Evolutionary conservation across 768 basidiomycete species (phyloP), one percentile per base, ranked within the genome.

Genomic region (Pleurotus platypus): DNA sequence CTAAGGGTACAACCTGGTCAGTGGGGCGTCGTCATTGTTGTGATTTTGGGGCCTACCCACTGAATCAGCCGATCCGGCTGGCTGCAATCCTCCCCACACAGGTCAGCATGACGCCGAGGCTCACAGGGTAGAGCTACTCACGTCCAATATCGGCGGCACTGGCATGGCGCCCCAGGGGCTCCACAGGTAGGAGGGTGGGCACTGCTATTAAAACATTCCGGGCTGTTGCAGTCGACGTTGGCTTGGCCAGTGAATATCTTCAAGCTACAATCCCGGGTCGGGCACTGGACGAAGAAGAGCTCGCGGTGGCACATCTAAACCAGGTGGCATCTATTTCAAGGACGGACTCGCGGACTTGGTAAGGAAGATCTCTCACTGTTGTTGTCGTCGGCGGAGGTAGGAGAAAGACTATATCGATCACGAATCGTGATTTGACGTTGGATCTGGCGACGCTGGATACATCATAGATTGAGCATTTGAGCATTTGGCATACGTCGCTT

Each of bases 261-360:
- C 67, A 88, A 86, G n/a, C 74, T 74, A 72, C 88, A 89, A 20
- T 20, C 20, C 20, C 2, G 20, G n/a, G 40, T 68, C 30, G 64
- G 67, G 61, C 75, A 79, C 64, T 73, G 77, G 57, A 67, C 70
- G 68, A 87, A 81, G 61, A 70, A 75, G 64, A 89, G 79, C 51
- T 72, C 74, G 61, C 85, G 79, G 68, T 83, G 81, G 74, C 87
- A 90, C 87, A 90, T 89, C 57, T 62, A 39, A 37, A 55, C 45
- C 47, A 58, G 53, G 54, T 35, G 40, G 57, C 46, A 26, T 63
- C 61, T 63, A 58, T 60, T 62, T 66, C 50, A 61, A 57, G 22
- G 39, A 30, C 20, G 62, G 54, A 24, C 42, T 69, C 65, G 60
- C 66, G 67, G 63, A 67, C 60, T 67, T 65, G 56, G 47, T 46